These are phyloP conservation scores for Codiaeum variegatum DNA, from an alignment of 441 rosid species.

Conservation along the genomic window DNA sequence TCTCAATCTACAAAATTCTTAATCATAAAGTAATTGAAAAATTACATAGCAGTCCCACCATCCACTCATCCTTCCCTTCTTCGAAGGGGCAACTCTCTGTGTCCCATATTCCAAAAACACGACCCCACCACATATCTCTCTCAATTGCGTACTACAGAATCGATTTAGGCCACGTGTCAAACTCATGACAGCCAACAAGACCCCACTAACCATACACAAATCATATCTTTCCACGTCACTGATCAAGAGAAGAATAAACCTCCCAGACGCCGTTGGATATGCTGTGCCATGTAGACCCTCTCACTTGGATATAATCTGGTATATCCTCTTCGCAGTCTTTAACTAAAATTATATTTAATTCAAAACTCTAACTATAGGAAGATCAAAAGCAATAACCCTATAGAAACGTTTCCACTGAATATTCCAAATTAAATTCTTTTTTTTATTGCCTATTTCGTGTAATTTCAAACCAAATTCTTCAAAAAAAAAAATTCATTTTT, in stretches of 20 bases:
- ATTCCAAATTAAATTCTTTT: constrained; percentile 29
- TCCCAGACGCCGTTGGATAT: constrained; percentile 42
- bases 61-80: constrained; percentile 25
- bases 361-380: background rate
- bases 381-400: constrained; percentile 12
- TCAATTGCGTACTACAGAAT: background rate
- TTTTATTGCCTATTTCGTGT: too few relatives aligned
- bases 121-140: background rate
- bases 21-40: background rate
- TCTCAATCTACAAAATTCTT: background rate
- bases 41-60: background rate
- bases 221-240: constrained; percentile 28
- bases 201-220: background rate
- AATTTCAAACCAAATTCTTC: constrained; percentile 18
- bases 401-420: constrained; percentile 35
- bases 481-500: background rate
- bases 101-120: background rate
- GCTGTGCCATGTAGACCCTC: constrained; percentile 23
- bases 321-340: constrained; percentile 28
- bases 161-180: background rate
- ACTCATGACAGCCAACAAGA: background rate
- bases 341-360: background rate
- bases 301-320: constrained; percentile 25
- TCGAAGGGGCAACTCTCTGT: constrained; percentile 31
- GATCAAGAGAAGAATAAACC: constrained; percentile 25